Evolutionary conservation across 2,329 filamentous ascomycete genomes (phyloP), one percentile per base, ranked within the genome.

Genomic region (Neonectria neomacrospora): DNA sequence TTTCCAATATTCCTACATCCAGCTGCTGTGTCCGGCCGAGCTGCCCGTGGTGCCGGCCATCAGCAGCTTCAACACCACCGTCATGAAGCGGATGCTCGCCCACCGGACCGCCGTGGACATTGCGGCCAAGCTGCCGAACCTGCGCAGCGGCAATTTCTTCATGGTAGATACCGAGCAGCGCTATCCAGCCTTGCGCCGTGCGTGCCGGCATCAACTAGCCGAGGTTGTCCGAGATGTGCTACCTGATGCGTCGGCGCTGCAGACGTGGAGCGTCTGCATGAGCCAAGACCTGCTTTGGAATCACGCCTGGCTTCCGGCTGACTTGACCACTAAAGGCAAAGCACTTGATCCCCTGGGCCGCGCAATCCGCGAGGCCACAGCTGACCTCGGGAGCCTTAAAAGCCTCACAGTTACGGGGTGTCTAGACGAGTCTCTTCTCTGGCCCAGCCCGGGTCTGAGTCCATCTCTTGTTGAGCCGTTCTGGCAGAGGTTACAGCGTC

Each of bases 251-350:
- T 47, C 57, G 18, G 37, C 44, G 28, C 18, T 68, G 57, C 58
- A 60, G 52, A 54, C 64, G 30, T 56, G 66, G 32, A 54, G 61
- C 44, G 47, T 68, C 54, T 61, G 51, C 52, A 66, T 66, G 66
- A 54, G 37, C 28, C 60, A 68, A 30, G 64, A 64, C 51, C 47
- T 64, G 26, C 64, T 68, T 23, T 68, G 61, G 66, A 68, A 66
- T 39, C 64, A 66, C 41, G 64, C 64, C 7, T 68, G 66, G 66
- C 26, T 61, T 23, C 66, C 58, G 3, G 58, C 58, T 30, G 58
- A 64, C 32, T 58, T 67, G 55, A 60, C 52, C 16, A 12, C 18
- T 12, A 37, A 26, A n/a, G 53, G 54, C 34, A 48, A 44, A 37
- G 39, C 61, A 18, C 57, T 48, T 42, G 66, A 68, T 52, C 8